Conservation (phyloP, 148 eudicot species). For the Chenopodium album region DNA sequence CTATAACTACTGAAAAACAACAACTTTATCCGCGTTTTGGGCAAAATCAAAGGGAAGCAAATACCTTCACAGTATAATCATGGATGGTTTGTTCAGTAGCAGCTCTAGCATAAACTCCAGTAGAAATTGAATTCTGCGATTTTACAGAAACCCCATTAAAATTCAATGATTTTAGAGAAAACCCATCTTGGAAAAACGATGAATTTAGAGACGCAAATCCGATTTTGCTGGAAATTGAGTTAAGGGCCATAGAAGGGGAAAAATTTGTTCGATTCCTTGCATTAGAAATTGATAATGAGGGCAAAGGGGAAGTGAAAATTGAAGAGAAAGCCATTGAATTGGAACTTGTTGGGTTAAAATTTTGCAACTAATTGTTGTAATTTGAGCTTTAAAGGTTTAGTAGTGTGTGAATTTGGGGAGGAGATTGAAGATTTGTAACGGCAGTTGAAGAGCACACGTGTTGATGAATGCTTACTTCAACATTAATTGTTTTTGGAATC, state of each 20-base stretch:
- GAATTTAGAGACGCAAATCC: constrained; percentile 50
- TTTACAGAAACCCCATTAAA: constrained; percentile 44
- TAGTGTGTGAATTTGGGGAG: not conserved
- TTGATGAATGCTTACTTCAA: not conserved
- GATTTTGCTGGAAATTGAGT: constrained; percentile 29
- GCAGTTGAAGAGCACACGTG: constrained; percentile 21
- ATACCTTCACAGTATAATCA: constrained; percentile 85
- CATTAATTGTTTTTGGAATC: not conserved
- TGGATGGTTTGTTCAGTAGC: constrained; percentile 70
- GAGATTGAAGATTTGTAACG: constrained; percentile 9
- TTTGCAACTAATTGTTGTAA: not conserved
- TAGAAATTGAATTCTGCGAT: constrained; percentile 31
- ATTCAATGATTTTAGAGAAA: constrained; percentile 37
- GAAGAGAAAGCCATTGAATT: constrained; percentile 56
- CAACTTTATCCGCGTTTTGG: not conserved
- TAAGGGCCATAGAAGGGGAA: constrained; percentile 25
- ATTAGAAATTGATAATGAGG: constrained; percentile 2
- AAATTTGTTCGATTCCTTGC: constrained; percentile 5
- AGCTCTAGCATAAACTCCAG: constrained; percentile 56
- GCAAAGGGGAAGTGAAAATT: constrained; percentile 38
- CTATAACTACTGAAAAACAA: not conserved
- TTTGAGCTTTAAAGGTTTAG: not conserved
- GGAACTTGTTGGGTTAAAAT: not conserved
- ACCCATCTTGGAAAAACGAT: constrained; percentile 43
- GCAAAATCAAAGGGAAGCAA: not conserved